phyloP scores from a whole-genome alignment of 2,329 filamentous ascomycete species.

The Colletotrichum eleusines region DNA sequence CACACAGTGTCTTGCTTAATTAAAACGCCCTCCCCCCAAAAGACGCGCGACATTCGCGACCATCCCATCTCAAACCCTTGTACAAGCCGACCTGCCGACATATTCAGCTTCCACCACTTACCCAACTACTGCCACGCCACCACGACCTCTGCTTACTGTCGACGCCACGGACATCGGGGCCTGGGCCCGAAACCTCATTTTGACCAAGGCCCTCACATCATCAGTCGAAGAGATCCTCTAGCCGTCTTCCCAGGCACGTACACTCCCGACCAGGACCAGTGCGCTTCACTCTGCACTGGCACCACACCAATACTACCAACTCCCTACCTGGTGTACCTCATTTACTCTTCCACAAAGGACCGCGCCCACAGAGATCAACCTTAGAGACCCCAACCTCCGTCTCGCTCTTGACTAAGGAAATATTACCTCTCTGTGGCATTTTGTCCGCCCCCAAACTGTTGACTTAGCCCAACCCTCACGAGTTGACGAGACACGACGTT shows the following conservation, averaged over 20 bases:
- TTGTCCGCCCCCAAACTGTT: slow-evolving; percentile 16
- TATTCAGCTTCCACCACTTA: slow-evolving; percentile 27
- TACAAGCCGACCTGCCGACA: slow-evolving; percentile 25
- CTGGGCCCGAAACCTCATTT: not conserved
- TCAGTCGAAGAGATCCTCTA: slow-evolving; percentile 1
- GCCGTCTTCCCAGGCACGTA: not conserved
- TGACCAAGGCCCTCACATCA: not conserved
- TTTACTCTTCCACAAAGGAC: slow-evolving; percentile 1
- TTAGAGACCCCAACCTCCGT: slow-evolving; percentile 3
- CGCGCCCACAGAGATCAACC: not conserved
- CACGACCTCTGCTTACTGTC: not conserved
- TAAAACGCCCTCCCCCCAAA: slow-evolving; percentile 35
- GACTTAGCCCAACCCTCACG: slow-evolving; percentile 22
- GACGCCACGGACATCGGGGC: not conserved
- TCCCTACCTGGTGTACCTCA: not conserved
- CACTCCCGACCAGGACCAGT: slow-evolving; percentile 1
- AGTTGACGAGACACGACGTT: slow-evolving; percentile 31
- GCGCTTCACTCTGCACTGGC: not conserved
- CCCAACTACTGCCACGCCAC: not conserved
- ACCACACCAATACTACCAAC: not conserved
- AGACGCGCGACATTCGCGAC: slow-evolving; percentile 40
- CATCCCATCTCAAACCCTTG: slow-evolving; percentile 34
- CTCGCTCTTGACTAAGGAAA: slow-evolving; percentile 10
- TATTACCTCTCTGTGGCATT: slow-evolving; percentile 26
- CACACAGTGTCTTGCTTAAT: slow-evolving; percentile 31